Percentiles rank a stretch among this genome's conserved stretches.
phyloP scores from a whole-genome alignment of 2,329 filamentous ascomycete species.

The Ophiostoma populinum region DNA sequence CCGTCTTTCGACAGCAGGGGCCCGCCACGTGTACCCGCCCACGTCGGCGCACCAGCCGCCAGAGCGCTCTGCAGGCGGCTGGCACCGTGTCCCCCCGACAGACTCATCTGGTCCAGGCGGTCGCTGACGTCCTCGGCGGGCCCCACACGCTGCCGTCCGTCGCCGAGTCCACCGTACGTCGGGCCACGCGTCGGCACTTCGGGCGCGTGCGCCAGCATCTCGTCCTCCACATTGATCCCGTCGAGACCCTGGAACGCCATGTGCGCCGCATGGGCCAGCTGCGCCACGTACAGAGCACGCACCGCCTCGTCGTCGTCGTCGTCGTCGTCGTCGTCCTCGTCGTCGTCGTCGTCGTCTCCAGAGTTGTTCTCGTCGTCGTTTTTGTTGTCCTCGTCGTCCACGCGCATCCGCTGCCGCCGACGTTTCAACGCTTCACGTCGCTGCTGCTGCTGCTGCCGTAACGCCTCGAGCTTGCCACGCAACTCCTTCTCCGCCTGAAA shows the following conservation, averaged over 20 bases:
- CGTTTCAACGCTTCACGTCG: constrained; percentile 5
- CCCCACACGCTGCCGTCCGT: constrained; percentile 7
- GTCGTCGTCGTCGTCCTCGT: constrained; percentile 26
- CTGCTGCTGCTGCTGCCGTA: constrained; percentile 23
- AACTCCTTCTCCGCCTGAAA: constrained; percentile 77
- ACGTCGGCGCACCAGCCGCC: constrained; percentile 17
- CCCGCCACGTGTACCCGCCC: constrained; percentile 16
- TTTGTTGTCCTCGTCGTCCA: neutral
- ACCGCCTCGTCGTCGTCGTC: constrained; percentile 71
- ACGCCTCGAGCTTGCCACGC: constrained; percentile 57
- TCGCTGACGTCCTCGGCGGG: constrained; percentile 36
- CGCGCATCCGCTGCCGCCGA: constrained; percentile 12
- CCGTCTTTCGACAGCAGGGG: constrained; percentile 64
- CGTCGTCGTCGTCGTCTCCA: constrained; percentile 1
- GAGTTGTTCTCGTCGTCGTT: neutral
- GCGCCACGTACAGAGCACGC: constrained; percentile 60
- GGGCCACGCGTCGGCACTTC: constrained; percentile 33
- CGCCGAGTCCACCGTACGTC: constrained; percentile 23
- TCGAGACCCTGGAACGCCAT: constrained; percentile 78
- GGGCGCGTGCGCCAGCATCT: constrained; percentile 61
- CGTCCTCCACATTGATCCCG: constrained; percentile 64
- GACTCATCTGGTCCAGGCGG: neutral
- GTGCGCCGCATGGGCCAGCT: constrained; percentile 57
- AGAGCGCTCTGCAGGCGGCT: constrained; percentile 29
- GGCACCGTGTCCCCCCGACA: constrained; percentile 23